Evolutionary conservation across 2,329 filamentous ascomycete species (phyloP).

Genomic region (Zasmidium citrigriseum): DNA sequence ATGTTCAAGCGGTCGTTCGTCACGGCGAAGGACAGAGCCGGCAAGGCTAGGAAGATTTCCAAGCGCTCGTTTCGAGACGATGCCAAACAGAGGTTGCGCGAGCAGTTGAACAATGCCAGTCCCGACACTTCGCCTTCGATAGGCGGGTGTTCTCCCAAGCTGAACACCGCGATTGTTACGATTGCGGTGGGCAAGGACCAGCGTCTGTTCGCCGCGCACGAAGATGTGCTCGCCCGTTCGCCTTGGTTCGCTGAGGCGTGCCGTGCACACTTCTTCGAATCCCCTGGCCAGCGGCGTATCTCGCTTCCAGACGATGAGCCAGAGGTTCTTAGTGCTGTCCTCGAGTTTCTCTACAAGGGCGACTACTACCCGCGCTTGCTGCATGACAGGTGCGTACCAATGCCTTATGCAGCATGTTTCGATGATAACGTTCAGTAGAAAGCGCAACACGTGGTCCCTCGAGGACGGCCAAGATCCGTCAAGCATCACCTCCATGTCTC

Average conservation of each 20-base stretch:
- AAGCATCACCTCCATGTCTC: constrained; percentile 49
- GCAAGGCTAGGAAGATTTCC: constrained; percentile 78
- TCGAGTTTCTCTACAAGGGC: constrained; percentile 96
- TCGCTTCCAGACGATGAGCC: constrained; percentile 78
- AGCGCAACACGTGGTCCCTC: constrained; percentile 84
- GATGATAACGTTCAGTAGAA: constrained; percentile 44
- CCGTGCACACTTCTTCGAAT: constrained; percentile 71
- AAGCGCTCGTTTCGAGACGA: constrained; percentile 78
- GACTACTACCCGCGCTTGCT: constrained; percentile 91
- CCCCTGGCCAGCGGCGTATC: constrained; percentile 68
- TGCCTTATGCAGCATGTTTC: neutral
- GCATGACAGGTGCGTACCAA: constrained; percentile 60
- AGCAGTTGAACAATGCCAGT: constrained; percentile 68
- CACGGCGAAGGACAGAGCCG: constrained; percentile 78
- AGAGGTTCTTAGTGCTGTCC: constrained; percentile 87
- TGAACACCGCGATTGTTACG: constrained; percentile 77
- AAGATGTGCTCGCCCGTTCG: constrained; percentile 84
- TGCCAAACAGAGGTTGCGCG: constrained; percentile 83
- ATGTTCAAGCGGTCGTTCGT: constrained; percentile 96
- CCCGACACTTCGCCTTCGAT: constrained; percentile 38
- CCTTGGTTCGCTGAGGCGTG: constrained; percentile 69
- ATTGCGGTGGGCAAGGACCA: constrained; percentile 81
- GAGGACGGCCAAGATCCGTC: constrained; percentile 60
- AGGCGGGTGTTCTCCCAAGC: constrained; percentile 45
- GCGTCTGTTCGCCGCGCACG: constrained; percentile 90